These are phyloP conservation scores for Fusarium poae DNA, from an alignment of 2,329 filamentous ascomycete genomes.

Conservation along the genomic window DNA sequence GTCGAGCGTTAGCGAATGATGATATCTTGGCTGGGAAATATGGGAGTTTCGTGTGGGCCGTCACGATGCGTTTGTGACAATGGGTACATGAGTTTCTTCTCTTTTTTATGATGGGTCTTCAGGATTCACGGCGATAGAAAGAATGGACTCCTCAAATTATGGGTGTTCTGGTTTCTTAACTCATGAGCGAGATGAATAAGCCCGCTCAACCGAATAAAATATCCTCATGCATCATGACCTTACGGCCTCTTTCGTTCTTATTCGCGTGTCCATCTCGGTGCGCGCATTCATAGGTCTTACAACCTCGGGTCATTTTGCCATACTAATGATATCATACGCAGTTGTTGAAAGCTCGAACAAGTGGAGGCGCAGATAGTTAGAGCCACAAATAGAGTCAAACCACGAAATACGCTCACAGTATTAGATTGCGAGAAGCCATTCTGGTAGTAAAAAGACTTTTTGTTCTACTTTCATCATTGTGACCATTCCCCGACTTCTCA, in stretches of 20 bases:
- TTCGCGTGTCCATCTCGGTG: too few species aligned
- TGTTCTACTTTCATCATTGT: constrained; percentile 22
- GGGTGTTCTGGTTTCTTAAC: constrained; percentile 26
- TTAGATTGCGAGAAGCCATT: too few species aligned
- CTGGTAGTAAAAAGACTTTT: background rate
- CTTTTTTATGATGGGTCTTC: constrained; percentile 31
- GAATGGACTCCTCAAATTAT: constrained; percentile 25
- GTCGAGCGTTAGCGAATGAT: constrained; percentile 50
- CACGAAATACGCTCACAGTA: background rate
- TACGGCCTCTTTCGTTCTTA: background rate
- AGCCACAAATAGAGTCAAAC: background rate
- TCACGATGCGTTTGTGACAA: constrained; percentile 48
- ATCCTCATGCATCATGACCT: constrained; percentile 17
- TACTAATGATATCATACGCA: background rate
- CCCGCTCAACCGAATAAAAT: constrained; percentile 29
- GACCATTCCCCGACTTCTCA: background rate
- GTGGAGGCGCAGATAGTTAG: background rate
- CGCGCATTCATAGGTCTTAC: background rate
- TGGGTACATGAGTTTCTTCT: constrained; percentile 45
- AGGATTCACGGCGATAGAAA: constrained; percentile 34
- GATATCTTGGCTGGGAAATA: constrained; percentile 45
- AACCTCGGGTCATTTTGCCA: background rate
- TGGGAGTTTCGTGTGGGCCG: constrained; percentile 47
- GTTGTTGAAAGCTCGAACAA: background rate
- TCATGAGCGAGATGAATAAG: constrained; percentile 10